Percentiles rank a stretch among this genome's conserved stretches.
Evolutionary conservation across 2,329 filamentous ascomycete species (phyloP).

Genomic region (Tolypocladium ophioglossoides): DNA sequence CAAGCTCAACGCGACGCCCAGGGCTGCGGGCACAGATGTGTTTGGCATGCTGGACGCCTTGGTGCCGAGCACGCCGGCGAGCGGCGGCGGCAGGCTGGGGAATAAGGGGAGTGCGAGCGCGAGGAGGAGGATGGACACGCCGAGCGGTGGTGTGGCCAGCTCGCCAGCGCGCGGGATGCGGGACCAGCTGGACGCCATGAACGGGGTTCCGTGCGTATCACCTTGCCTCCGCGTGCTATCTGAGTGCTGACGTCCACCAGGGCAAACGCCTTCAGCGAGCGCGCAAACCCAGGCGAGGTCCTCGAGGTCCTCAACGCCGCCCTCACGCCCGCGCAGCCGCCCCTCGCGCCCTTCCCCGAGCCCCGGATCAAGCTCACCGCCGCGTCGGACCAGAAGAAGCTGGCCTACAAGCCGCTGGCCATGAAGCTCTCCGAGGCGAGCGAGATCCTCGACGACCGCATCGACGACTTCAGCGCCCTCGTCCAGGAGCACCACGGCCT

Average conservation of each 20-base stretch:
- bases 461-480: constrained; percentile 75
- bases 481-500: constrained; percentile 65
- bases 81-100: constrained; percentile 30
- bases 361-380: constrained; percentile 75
- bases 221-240: too few relatives aligned
- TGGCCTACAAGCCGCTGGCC: constrained; percentile 82
- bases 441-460: constrained; percentile 87
- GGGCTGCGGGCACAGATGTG: constrained; percentile 54
- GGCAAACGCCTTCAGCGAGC: constrained; percentile 52
- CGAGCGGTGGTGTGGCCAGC: constrained; percentile 15
- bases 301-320: constrained; percentile 76
- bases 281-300: constrained; percentile 69
- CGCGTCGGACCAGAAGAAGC: constrained; percentile 81
- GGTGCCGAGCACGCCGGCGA: constrained; percentile 50
- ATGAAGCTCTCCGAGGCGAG: constrained; percentile 93
- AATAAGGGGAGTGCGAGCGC: constrained; percentile 18
- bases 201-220: constrained; percentile 15
- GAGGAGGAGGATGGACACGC: constrained; percentile 20
- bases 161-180: constrained; percentile 22
- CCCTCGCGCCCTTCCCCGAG: constrained; percentile 61
- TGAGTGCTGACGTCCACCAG: constrained; percentile 6
- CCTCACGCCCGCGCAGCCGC: constrained; percentile 55
- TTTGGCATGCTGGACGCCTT: constrained; percentile 75
- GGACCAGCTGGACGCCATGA: constrained; percentile 21
- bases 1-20: constrained; percentile 51